Base-by-base conservation (phyloP, 2,329 filamentous ascomycete species). In the Cadophora sp. region DNA sequence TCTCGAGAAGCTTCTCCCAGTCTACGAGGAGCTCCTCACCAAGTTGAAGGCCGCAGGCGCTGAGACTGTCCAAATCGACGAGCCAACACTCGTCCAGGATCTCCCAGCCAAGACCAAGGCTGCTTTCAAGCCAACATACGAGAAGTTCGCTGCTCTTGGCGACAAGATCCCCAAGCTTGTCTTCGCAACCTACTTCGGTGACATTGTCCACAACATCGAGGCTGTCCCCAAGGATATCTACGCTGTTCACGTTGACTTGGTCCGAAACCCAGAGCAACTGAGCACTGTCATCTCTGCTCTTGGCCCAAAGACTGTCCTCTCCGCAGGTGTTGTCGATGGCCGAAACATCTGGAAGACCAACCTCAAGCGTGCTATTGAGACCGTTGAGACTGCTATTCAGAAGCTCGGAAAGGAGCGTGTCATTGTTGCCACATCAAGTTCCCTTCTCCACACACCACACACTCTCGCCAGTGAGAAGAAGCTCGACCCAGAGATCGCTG, bases 331-430 rank as follows among this genome's bases (percentile, higher is more conserved):
- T 77, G 96, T 99, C 75, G 94, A 99, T 78, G 96, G 96, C 78
- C 94, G 96, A 79, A 99, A 99, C 89, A 98, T 99, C 87, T 99
- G 96, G 96, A 99, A 99, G 92, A 97, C 94, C 84, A 97, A 98
- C 91, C 92, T 97, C 86, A 92, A 97, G 89, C 89, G 89, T 78
- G 94, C 96, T 79, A 97, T 99, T 74, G 94, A 96, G 86, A 89
- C 85, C 73, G 91, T 96, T 71, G 93, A 98, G 89, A 86, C 89
- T 69, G 96, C 95, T 73, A 86, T 98, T 78, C 93, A 97, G 86
- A 93, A 97, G 86, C 89, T 99, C 72, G 95, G 96, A 85, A 95
- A 97, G 88, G 94, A 98, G 76, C 93, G 96, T 80, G 95, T 99
- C 81, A 92, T 99, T 76, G 93, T 97, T 76, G 92, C 96, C 79